Base-by-base conservation (phyloP, 2,329 filamentous ascomycete species). In the Anthostomella pinea region DNA sequence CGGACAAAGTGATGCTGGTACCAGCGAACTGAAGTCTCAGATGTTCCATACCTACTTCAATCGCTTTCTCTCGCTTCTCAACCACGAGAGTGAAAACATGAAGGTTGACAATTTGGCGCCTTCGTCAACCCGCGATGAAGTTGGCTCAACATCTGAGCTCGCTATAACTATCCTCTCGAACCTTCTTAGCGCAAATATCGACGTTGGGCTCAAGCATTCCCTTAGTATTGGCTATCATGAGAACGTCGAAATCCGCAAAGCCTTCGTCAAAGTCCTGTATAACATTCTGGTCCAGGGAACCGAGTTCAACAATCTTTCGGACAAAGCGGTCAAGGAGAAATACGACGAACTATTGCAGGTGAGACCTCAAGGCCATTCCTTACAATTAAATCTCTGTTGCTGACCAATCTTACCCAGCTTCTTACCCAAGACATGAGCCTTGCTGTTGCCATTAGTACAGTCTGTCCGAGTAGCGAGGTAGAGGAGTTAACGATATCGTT, bases 31-130 rank as follows among this genome's bases (percentile, higher is more conserved):
- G 34, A 85, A 85, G 54, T 81, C 78, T 1, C 77, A 84, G 51
- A 80, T 85, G 74, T 85, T 85, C 52, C 79, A 83, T 43, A 79
- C 75, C 6, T 85, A 85, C 56, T 85, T 85, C 61, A 84, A 82
- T 44, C 70, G 79, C 6, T 85, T 85, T 51, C 64, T 85, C 14
- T 82, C 79, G 1, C 63, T 85, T 4, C 65, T 85, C 18, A 81
- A 81, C 42, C 68, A 77, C 32, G 78, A 83, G 36, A 59, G 69
- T 1, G 70, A 75, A 5, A 52, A 62, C 23, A 56, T 59, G n/a
- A 63, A 65, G 34, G 59, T 55, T 6, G 75, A 80, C 24, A 46
- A 59, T 14, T 45, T 59, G 22, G 43, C 63, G 8, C 55, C 63
- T n/a, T 51, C 65, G 4, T 45, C 62, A 2, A 55, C 59, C 23